Conservation (phyloP, 2,329 filamentous ascomycete species). For the Fusarium chaquense region DNA sequence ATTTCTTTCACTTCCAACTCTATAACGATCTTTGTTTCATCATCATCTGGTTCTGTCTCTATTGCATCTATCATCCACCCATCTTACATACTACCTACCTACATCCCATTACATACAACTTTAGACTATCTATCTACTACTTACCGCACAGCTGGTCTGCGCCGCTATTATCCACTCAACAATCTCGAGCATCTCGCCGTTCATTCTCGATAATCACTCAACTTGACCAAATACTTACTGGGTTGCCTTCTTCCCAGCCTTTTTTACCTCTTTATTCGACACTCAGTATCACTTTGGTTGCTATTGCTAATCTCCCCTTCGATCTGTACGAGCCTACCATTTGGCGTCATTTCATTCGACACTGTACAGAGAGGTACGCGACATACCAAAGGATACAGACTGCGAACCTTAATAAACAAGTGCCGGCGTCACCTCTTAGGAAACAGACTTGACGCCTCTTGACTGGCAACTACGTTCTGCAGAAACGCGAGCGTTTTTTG, state of each 20-base stretch:
- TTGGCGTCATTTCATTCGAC: conserved; percentile 28
- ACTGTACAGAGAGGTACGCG: conserved; percentile 27
- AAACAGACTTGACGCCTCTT: conserved; percentile 31
- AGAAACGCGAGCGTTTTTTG: conserved; percentile 47
- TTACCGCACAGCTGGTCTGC: conserved; percentile 46
- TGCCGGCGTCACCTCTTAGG: conserved; percentile 36
- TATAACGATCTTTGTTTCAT: conserved; percentile 36
- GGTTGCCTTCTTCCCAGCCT: conserved; percentile 3
- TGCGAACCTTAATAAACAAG: conserved; percentile 36
- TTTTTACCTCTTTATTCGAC: background rate
- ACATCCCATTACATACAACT: conserved; percentile 12
- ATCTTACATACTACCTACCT: conserved; percentile 13
- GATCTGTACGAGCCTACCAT: conserved; percentile 27
- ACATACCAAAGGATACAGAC: conserved; percentile 33
- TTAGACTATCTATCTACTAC: conserved; percentile 36
- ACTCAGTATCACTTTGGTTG: conserved; percentile 19
- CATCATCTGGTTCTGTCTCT: conserved; percentile 11
- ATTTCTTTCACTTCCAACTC: conserved; percentile 33
- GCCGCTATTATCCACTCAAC: conserved; percentile 40
- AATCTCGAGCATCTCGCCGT: conserved; percentile 34
- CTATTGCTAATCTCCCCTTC: conserved; percentile 23
- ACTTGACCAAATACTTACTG: conserved; percentile 13
- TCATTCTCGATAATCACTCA: conserved; percentile 35
- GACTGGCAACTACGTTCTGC: conserved; percentile 44
- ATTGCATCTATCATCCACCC: conserved; percentile 13